Base-by-base conservation (phyloP, 208 protist genomes). In the Tritrichomonas musculus region DNA sequence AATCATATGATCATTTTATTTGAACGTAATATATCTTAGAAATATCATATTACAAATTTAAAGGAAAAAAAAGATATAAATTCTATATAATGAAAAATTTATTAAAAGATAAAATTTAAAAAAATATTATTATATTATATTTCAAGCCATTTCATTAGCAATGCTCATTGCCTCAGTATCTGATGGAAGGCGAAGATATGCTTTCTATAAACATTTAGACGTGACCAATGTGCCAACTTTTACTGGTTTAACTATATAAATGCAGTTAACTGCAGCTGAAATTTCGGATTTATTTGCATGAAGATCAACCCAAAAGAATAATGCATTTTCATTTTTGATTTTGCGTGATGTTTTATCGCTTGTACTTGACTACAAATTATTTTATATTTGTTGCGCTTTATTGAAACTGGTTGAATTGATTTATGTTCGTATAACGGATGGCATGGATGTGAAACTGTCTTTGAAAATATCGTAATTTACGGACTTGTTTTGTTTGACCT, bases 141-240 rank as follows among this genome's bases (percentile, higher is more conserved):
- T 60, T 60, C 17, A 60, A 17, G 53, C 88, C 27, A 92, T 92
- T 72, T 64, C 88, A 47, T 64, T 92, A 25, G 88, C 88, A 47
- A 92, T 47, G 36, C 72, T 69, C 88, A 92, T 72, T 53, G 88
- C 88, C 22, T 92, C 88, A 36, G 53, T n/a, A 33, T 92, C 55
- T 27, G 49, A 30, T 92, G 50, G 50, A 72, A 92, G 57, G 33
- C 57, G 50, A 33, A 92, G n/a, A 30, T 73, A 92, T 47, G 88
- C 88, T 55, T 92, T 92, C 88, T 92, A 73, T 5, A 92, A 14
- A 33, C 25, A 64, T 30, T 92, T 69, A 64, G 88, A 30, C 1
- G 55, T 92, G 33, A 92, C 55, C 22, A 92, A 14, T 49, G 88
- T 92, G 55, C 44, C 44, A 17, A 92, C 55, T 27, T 72, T 92